Evolutionary conservation across 148 eudicot genomes (phyloP).

Genomic region (Chenopodium quinoa): DNA sequence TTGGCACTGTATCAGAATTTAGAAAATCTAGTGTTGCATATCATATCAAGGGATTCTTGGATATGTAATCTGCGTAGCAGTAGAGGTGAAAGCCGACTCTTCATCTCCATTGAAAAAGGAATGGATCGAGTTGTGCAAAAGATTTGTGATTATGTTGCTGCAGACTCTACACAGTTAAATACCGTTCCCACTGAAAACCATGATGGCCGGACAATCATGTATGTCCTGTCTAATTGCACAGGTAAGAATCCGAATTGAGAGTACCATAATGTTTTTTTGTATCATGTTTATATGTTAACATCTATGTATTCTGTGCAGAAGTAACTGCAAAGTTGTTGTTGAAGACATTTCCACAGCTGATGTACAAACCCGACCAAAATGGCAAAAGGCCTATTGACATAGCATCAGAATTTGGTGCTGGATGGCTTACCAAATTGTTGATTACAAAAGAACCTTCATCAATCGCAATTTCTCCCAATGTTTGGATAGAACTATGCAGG

Average conservation of each 20-base stretch:
- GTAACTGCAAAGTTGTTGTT: not conserved
- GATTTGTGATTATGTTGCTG: not conserved
- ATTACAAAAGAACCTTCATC: not conserved
- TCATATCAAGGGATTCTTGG: constrained; percentile 2
- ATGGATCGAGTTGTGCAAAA: constrained; percentile 3
- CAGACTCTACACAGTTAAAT: not conserved
- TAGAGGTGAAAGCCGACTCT: constrained; percentile 4
- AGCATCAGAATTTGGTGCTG: not conserved
- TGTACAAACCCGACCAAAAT: not conserved
- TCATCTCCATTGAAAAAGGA: not conserved
- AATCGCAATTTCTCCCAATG: not conserved
- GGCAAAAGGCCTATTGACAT: not conserved
- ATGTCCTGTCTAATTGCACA: constrained; percentile 1
- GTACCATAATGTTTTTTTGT: too few species aligned
- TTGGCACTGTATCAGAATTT: not conserved
- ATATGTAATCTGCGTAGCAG: not conserved
- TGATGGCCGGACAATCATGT: not conserved
- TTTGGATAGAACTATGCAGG: constrained; percentile 13
- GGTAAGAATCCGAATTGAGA: not conserved
- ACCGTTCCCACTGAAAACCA: not conserved
- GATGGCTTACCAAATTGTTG: not conserved
- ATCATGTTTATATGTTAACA: too few species aligned
- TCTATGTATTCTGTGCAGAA: not conserved
- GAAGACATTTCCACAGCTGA: not conserved
- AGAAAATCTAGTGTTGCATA: not conserved